Percentiles rank a stretch among this genome's conserved stretches.
Conservation (phyloP, 306 rosid genomes). For the Corylus avellana region DNA sequence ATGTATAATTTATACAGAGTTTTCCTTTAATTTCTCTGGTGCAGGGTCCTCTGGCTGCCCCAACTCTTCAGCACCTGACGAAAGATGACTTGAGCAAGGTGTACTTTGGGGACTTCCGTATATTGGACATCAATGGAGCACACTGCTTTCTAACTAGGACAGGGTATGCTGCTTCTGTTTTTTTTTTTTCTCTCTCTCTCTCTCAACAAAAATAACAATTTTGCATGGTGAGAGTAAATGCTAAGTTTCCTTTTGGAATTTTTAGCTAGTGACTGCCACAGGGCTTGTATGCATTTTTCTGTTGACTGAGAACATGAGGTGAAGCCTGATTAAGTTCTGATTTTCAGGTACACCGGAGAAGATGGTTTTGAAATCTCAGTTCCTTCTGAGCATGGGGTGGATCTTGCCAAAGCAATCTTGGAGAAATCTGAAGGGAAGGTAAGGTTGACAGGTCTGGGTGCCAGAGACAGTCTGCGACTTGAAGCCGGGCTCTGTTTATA, state of each 20-base stretch:
- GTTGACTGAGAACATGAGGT: neutral
- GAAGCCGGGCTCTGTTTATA: slow-evolving; percentile 97
- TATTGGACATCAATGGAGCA: slow-evolving; percentile 80
- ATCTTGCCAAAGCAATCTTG: slow-evolving; percentile 91
- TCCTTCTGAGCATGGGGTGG: slow-evolving; percentile 80
- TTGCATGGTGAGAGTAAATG: neutral
- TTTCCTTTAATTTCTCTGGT: slow-evolving; percentile 27
- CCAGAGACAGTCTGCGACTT: slow-evolving; percentile 90
- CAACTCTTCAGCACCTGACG: slow-evolving; percentile 84
- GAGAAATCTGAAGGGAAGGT: slow-evolving; percentile 92
- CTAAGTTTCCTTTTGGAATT: neutral
- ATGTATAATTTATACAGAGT: neutral
- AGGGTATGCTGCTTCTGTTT: slow-evolving; percentile 55
- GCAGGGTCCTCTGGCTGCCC: slow-evolving; percentile 96
- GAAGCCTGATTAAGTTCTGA: neutral
- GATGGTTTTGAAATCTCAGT: slow-evolving; percentile 99
- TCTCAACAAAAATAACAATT: neutral
- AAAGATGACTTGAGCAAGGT: slow-evolving; percentile 86
- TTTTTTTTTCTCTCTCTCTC: neutral
- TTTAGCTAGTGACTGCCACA: neutral
- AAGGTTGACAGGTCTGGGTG: slow-evolving; percentile 93
- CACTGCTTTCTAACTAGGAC: slow-evolving; percentile 88
- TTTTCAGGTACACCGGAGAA: slow-evolving; percentile 92
- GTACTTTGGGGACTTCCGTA: slow-evolving; percentile 75
- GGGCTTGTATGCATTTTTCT: neutral